Conservation (phyloP, 805 yeast genomes). For the Metschnikowia drakensbergensis region DNA sequence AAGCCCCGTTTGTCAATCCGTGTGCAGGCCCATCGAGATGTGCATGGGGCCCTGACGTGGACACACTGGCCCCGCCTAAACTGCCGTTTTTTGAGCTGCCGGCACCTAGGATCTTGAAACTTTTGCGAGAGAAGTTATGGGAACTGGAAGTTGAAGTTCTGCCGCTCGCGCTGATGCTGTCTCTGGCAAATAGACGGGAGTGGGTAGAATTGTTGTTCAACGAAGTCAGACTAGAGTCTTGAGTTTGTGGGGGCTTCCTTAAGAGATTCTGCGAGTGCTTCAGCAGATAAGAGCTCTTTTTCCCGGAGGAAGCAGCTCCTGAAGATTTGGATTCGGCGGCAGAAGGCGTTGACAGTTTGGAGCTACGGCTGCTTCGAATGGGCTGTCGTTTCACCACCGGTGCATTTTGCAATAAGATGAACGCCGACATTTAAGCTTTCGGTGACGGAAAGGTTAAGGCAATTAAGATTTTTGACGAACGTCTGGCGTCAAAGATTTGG, state of each 20-base stretch:
- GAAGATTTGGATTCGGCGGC: not conserved
- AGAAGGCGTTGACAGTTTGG: not conserved
- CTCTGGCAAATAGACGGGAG: too few relatives aligned
- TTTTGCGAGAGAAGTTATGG: too few relatives aligned
- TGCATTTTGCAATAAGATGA: constrained; percentile 8
- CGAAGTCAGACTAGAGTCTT: too few relatives aligned
- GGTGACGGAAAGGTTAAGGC: too few relatives aligned
- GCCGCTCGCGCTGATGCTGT: too few relatives aligned
- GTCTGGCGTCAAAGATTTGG: too few relatives aligned
- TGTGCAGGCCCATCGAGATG: not conserved
- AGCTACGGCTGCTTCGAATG: not conserved
- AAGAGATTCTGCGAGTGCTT: too few relatives aligned
- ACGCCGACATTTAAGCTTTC: constrained; percentile 8
- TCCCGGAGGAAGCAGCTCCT: not conserved
- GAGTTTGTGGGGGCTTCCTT: too few relatives aligned
- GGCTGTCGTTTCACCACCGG: constrained; percentile 3
- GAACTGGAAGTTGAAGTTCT: too few relatives aligned
- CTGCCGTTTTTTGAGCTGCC: not conserved
- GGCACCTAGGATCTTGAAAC: not conserved
- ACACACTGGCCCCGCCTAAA: not conserved
- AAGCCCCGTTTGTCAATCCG: not conserved
- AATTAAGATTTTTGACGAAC: too few relatives aligned
- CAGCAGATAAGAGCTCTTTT: not conserved
- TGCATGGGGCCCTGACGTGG: not conserved
- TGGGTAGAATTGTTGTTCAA: too few relatives aligned